phyloP scores from a whole-genome alignment of 495 filamentous ascomycete species.

The Patellaria atrata region DNA sequence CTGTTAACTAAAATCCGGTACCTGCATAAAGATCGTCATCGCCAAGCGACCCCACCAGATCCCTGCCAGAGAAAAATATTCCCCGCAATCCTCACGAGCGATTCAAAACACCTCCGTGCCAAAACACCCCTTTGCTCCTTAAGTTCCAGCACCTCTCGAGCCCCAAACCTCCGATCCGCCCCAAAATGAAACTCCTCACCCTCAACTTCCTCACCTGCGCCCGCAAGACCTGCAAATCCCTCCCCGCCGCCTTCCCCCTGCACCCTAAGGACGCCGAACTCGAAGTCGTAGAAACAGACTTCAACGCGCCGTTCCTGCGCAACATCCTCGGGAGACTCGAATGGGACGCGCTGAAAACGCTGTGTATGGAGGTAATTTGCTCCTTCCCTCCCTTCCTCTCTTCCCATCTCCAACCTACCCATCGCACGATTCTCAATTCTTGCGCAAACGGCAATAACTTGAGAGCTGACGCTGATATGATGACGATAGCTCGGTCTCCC shows the following conservation, averaged over 20 bases:
- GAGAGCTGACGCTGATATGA: not conserved
- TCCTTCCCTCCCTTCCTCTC: constrained; percentile 3
- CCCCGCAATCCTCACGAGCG: too few species aligned
- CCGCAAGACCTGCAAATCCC: constrained; percentile 79
- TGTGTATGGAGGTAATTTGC: constrained; percentile 60
- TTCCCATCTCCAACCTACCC: constrained; percentile 1
- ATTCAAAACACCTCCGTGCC: too few species aligned
- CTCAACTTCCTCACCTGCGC: constrained; percentile 96
- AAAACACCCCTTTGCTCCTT: too few species aligned
- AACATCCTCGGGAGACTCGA: constrained; percentile 81
- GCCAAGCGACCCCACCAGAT: too few species aligned
- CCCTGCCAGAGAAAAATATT: too few species aligned
- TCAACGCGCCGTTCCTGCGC: constrained; percentile 60
- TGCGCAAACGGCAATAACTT: not conserved
- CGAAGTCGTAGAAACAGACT: constrained; percentile 60
- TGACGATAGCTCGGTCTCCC: constrained; percentile 64
- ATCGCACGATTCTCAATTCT: constrained; percentile 1
- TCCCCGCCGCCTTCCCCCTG: constrained; percentile 63
- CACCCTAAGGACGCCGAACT: constrained; percentile 87
- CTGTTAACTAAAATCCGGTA: too few species aligned
- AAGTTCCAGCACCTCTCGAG: too few species aligned
- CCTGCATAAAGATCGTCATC: too few species aligned
- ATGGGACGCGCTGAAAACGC: constrained; percentile 61
- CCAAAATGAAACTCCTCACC: constrained; percentile 84
- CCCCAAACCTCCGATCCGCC: not conserved